phyloP scores from a whole-genome alignment of 2,329 filamentous ascomycete species.

The Epichloe uncinata region DNA sequence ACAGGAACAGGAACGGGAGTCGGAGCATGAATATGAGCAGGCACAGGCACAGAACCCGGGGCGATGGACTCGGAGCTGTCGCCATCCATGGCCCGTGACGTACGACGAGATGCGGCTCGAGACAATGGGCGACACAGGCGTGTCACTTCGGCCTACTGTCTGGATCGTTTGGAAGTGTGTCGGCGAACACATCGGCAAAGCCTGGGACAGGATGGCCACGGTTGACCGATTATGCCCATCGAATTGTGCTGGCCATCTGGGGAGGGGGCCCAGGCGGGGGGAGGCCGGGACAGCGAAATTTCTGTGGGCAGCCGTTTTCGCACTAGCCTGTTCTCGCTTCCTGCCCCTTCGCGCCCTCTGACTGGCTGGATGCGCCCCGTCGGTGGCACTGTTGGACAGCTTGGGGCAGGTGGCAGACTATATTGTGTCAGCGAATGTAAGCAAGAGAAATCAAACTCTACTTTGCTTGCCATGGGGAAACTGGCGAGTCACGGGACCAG shows the following conservation, averaged over 20 bases:
- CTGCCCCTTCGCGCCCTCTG: not conserved
- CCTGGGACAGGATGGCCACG: not conserved
- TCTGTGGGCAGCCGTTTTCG: not conserved
- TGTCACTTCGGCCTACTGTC: constrained; percentile 6
- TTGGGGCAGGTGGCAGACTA: not conserved
- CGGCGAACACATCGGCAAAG: constrained; percentile 7
- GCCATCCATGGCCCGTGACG: constrained; percentile 6
- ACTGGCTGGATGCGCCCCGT: not conserved
- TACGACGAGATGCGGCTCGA: constrained; percentile 3
- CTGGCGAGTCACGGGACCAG: not conserved
- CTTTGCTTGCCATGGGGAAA: not conserved
- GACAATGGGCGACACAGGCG: constrained; percentile 5
- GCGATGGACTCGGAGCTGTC: constrained; percentile 1
- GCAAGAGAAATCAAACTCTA: not conserved
- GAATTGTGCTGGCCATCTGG: not conserved
- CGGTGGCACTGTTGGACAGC: not conserved
- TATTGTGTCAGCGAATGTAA: too few relatives aligned
- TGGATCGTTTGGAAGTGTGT: constrained; percentile 6
- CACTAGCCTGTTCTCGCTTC: not conserved
- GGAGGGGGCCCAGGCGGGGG: not conserved
- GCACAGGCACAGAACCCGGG: constrained; percentile 1
- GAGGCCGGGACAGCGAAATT: not conserved
- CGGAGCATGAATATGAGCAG: not conserved
- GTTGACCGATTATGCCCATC: constrained; percentile 4
- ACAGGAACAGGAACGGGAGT: not conserved